phyloP scores from a whole-genome alignment of 2,329 filamentous ascomycete species.

The Colletotrichum cereale region DNA sequence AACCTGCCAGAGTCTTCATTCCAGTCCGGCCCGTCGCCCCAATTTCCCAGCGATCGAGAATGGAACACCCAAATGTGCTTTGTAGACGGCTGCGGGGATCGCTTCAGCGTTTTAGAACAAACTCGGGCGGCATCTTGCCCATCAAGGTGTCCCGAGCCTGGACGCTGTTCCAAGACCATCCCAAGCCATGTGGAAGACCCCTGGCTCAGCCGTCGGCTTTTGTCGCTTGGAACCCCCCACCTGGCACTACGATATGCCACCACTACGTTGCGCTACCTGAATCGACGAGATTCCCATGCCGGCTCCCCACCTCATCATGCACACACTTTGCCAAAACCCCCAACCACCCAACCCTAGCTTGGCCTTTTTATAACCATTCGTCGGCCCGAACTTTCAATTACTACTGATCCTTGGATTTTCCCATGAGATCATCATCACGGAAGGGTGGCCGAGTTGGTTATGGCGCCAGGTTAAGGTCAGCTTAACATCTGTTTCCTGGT shows the following conservation, averaged over 20 bases:
- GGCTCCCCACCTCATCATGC: constrained; percentile 1
- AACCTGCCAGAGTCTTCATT: constrained; percentile 25
- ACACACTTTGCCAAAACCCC: constrained; percentile 3
- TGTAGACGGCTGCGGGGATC: no score
- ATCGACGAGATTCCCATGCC: neutral
- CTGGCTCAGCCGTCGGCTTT: neutral
- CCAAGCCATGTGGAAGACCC: neutral
- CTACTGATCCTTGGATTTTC: neutral
- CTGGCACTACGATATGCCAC: neutral
- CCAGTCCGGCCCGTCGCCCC: neutral
- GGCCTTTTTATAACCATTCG: neutral
- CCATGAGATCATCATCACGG: neutral
- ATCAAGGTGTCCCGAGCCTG: neutral
- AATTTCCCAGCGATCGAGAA: neutral
- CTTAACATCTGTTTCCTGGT: constrained; percentile 42
- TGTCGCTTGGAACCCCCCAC: neutral
- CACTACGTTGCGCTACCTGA: neutral
- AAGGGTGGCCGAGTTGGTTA: constrained; percentile 42
- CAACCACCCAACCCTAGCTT: neutral
- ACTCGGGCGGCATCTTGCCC: neutral
- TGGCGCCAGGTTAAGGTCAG: constrained; percentile 41
- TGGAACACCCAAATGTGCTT: neutral
- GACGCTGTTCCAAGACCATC: neutral
- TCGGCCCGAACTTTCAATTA: rapidly evolving
- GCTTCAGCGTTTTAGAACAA: neutral